A percentile compares a stretch with the other conserved stretches of the same genome.
Evolutionary conservation across 2,329 filamentous ascomycete species (phyloP).

Genomic region (Pestalotiopsis sp.): DNA sequence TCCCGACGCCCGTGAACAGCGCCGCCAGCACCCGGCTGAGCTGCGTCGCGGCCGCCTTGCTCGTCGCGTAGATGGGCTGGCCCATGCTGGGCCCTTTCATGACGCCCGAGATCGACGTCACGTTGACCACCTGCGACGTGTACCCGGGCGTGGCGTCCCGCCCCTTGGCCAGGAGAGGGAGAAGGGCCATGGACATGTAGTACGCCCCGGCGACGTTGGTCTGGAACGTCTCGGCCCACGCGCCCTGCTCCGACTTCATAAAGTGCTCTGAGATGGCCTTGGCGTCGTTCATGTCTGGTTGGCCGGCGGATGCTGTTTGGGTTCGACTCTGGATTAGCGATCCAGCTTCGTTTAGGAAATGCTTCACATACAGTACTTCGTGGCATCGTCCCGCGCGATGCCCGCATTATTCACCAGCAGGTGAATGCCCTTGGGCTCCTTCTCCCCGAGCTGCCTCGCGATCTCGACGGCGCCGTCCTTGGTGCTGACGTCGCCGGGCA

Average conservation of each 20-base stretch:
- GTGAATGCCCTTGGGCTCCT: conserved; percentile 54
- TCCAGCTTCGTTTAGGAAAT: too few species aligned
- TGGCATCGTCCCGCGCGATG: conserved; percentile 53
- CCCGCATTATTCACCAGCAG: conserved; percentile 55
- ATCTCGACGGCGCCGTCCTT: conserved; percentile 49
- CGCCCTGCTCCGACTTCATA: conserved; percentile 44
- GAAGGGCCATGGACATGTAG: conserved; percentile 54
- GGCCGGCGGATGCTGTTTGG: conserved; percentile 37
- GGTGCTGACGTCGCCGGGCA: conserved; percentile 24
- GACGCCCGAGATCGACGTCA: conserved; percentile 51
- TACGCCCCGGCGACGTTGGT: conserved; percentile 52
- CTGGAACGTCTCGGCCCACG: conserved; percentile 51
- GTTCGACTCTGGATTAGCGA: too few species aligned
- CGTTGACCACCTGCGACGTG: conserved; percentile 51
- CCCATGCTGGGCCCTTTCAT: conserved; percentile 54
- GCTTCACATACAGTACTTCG: conserved; percentile 42
- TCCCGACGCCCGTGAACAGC: conserved; percentile 48
- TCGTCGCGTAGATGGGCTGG: conserved; percentile 53
- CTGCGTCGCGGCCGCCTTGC: conserved; percentile 50
- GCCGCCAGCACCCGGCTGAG: conserved; percentile 47
- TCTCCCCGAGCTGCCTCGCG: conserved; percentile 52
- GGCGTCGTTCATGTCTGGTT: conserved; percentile 48
- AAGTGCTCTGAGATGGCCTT: conserved; percentile 53
- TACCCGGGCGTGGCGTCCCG: conserved; percentile 45
- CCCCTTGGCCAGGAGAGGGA: conserved; percentile 52